A percentile compares a stretch with the other conserved stretches of the same genome.
Evolutionary conservation across 2,329 filamentous ascomycete species (phyloP).

Genomic region (Colletotrichum lini): DNA sequence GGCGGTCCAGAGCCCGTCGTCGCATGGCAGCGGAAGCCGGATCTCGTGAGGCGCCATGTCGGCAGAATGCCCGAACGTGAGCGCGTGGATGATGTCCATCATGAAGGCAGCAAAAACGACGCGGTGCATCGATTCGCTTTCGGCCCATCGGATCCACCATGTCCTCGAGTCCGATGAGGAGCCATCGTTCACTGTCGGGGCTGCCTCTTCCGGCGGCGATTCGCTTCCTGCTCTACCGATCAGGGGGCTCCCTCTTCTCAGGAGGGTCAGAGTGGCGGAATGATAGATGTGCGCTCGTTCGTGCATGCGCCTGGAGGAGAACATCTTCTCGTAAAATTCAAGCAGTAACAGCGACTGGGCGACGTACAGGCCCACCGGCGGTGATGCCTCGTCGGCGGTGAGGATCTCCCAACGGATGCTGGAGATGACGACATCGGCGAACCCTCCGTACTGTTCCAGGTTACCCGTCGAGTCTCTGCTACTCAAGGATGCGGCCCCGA

Average conservation of each 20-base stretch:
- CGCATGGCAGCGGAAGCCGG: slow-evolving; percentile 86
- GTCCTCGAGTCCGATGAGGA: slow-evolving; percentile 57
- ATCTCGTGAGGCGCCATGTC: slow-evolving; percentile 95
- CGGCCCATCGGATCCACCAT: slow-evolving; percentile 92
- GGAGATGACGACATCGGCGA: slow-evolving; percentile 74
- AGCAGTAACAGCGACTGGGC: slow-evolving; percentile 87
- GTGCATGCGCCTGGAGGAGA: slow-evolving; percentile 84
- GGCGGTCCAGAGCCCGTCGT: slow-evolving; percentile 89
- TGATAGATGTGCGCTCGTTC: slow-evolving; percentile 94
- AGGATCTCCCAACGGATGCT: slow-evolving; percentile 88
- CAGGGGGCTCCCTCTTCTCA: slow-evolving; percentile 87
- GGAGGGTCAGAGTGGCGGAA: slow-evolving; percentile 85
- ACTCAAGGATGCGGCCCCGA: slow-evolving; percentile 86
- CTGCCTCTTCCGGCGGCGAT: slow-evolving; percentile 78
- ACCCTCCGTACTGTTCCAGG: slow-evolving; percentile 60
- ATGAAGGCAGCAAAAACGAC: slow-evolving; percentile 93
- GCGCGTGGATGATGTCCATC: slow-evolving; percentile 89
- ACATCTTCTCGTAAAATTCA: slow-evolving; percentile 94
- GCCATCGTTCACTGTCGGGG: slow-evolving; percentile 31
- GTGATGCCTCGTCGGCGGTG: slow-evolving; percentile 83
- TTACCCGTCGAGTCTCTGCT: slow-evolving; percentile 71
- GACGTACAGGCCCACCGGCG: slow-evolving; percentile 89
- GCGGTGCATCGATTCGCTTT: slow-evolving; percentile 87
- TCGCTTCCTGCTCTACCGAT: slow-evolving; percentile 86
- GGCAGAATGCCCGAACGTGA: slow-evolving; percentile 91